Base-by-base conservation (phyloP, 345 rosid genomes). In the Syzygium aromaticum region DNA sequence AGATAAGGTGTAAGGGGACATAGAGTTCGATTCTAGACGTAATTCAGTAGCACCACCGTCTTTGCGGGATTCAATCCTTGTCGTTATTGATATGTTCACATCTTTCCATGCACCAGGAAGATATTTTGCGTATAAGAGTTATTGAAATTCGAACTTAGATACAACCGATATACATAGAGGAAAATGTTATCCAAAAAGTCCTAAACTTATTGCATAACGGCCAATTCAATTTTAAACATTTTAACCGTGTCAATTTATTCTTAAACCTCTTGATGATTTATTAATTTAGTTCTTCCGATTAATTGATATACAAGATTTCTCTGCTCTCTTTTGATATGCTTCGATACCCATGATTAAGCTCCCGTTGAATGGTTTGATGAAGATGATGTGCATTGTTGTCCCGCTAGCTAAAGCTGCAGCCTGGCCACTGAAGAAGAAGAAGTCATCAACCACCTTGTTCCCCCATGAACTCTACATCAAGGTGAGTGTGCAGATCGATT, bases 361-460 rank as follows among this genome's bases (percentile, higher is more conserved):
- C 11, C 98, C 98, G 85, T 93, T 91, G 83, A 94, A 92, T 12
- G 98, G 98, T 84, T 94, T 94, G 87, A 93, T 96, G 89, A 96
- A 95, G 91, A 96, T 98, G 67, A 98, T 96, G 87, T 96, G 99
- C 99, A 95, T 98, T 22, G 98, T 98, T 59, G 97, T 98, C 89
- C 99, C 99, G 88, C 99, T 98, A 33, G 99, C 98, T 92, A 96
- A 92, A 40, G 99, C 99, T 77, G 99, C 99, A 88, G 97, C 98
- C 91, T 96, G 99, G 89, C 99, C 99, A 92, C 96, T 96, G 94
- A 93, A 95, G 46, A 6, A 95, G 46, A 6, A 43, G 92, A 94
- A 98, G 91, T 98, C 98, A 87, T 98, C 99, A 63, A 94, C 84
- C 3, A 95, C 88, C 92, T 93, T 94, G 2, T 94, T 90, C 78